Conservation (phyloP, 1,139 yeast genomes). For the Groenewaldozyma sp. region DNA sequence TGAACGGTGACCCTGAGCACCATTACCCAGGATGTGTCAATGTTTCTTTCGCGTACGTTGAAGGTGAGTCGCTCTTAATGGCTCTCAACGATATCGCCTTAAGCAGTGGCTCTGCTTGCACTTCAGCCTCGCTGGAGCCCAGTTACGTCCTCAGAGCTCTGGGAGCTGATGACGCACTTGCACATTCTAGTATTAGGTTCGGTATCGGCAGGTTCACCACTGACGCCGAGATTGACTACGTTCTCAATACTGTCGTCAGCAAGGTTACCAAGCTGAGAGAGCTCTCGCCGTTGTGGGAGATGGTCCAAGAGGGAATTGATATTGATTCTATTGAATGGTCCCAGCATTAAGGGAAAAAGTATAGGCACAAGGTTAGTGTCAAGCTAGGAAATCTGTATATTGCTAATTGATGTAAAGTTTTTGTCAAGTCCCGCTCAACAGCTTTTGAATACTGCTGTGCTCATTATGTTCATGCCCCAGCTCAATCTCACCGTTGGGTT, state of each 20-base stretch:
- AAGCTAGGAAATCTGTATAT: background rate
- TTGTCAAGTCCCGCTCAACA: too few species aligned
- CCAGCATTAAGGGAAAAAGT: slow-evolving; percentile 51
- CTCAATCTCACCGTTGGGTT: too few species aligned
- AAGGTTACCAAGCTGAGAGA: slow-evolving; percentile 89
- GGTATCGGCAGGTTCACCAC: slow-evolving; percentile 98
- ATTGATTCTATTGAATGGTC: slow-evolving; percentile 94
- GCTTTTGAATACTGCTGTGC: too few species aligned
- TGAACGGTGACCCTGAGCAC: slow-evolving; percentile 72
- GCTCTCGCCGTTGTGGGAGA: slow-evolving; percentile 95
- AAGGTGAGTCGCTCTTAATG: slow-evolving; percentile 96
- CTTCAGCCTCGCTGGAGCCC: slow-evolving; percentile 96
- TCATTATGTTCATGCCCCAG: too few species aligned
- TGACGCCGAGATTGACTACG: slow-evolving; percentile 91
- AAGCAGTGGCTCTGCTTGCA: slow-evolving; percentile 97
- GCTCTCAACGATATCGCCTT: slow-evolving; percentile 94
- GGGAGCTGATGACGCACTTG: slow-evolving; percentile 97
- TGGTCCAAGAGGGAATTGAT: slow-evolving; percentile 98
- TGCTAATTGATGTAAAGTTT: background rate
- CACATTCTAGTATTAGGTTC: slow-evolving; percentile 93
- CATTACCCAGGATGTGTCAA: slow-evolving; percentile 92
- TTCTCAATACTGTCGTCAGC: slow-evolving; percentile 74
- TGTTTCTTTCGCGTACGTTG: slow-evolving; percentile 92
- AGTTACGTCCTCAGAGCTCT: slow-evolving; percentile 92
- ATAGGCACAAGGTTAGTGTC: background rate